Base-by-base conservation (phyloP, 306 rosid species). In the Fagus sylvatica region DNA sequence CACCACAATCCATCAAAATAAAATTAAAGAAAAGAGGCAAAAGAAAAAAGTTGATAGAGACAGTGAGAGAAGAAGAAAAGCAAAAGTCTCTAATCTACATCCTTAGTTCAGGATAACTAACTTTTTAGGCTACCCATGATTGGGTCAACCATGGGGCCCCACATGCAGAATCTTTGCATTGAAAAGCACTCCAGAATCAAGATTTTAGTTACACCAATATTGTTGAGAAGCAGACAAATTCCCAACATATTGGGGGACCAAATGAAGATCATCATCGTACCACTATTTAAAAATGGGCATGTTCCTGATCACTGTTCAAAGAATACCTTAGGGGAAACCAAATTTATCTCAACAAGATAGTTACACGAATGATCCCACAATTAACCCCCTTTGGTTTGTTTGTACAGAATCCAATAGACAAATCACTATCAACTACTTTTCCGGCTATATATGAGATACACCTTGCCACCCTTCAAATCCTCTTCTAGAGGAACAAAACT, bases 321-420 rank as follows among this genome's bases (percentile, higher is more conserved):
- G 86, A 89, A 89, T 85, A 87, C 59, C 64, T 59, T 77, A 17
- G 53, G 28, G 66, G 41, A 70, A 51, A 68, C 43, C 39, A 53
- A 22, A 59, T 42, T 57, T 73, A 17, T 36, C 72, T 74, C 80
- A 70, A 46, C 46, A 55, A 53, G 69, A 65, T 82, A 65, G 76
- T 76, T 87, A 82, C 87, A 87, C 32, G 22, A 82, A 78, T 48
- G 53, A 42, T 83, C 81, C 74, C 76, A 22, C 80, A 84, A 81
- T 76, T 83, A 80, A 76, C 71, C 57, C 76, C 68, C 33, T 46
- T 46, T 11, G 19, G 42, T 80, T 67, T 77, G 86, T 87, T 89
- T 81, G 86, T 85, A 89, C 90, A 85, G 74, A 88, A 81, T 49
- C 85, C 80, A 69, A 80, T 72, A 76, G 69, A 76, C 65, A 74